These are phyloP conservation scores for Yamadazyma dendronema DNA, from an alignment of 1,139 yeast species.

Conservation along the genomic window DNA sequence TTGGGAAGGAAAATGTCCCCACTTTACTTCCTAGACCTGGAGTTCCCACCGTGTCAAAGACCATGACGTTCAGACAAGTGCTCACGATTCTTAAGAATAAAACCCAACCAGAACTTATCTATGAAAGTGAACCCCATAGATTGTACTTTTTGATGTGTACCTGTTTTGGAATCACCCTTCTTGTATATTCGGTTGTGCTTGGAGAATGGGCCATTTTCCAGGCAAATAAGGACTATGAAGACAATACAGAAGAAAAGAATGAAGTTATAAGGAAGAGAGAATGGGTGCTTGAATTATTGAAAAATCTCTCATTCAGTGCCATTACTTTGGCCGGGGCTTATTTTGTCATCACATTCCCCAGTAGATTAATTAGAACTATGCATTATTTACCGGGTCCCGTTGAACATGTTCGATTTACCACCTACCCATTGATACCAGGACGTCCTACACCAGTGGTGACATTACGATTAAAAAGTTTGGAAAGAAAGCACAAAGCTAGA, in stretches of 20 bases:
- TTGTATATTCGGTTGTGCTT: conserved; percentile 64
- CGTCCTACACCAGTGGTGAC: conserved; percentile 74
- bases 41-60: conserved; percentile 64
- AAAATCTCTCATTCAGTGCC: conserved; percentile 35
- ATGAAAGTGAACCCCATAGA: conserved; percentile 82
- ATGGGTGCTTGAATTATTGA: conserved; percentile 31
- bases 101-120: conserved; percentile 67
- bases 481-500: conserved; percentile 60
- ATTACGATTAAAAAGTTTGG: conserved; percentile 55
- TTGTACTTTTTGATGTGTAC: conserved; percentile 70
- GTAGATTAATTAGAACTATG: conserved; percentile 69
- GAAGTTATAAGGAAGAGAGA: conserved; percentile 37
- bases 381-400: conserved; percentile 67
- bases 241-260: conserved; percentile 49
- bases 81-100: conserved; percentile 57
- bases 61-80: conserved; percentile 60
- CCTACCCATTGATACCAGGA: conserved; percentile 76
- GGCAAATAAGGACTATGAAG: conserved; percentile 56
- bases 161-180: conserved; percentile 65
- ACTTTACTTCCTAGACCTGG: conserved; percentile 71
- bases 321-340: conserved; percentile 41
- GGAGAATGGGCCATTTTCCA: conserved; percentile 58
- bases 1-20: conserved; percentile 65
- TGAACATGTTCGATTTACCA: conserved; percentile 59
- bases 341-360: conserved; percentile 53